Evolutionary conservation across 176 grass and related monocot species (phyloP), one percentile per base, ranked within the genome.

Genomic region (Musa acuminata): DNA sequence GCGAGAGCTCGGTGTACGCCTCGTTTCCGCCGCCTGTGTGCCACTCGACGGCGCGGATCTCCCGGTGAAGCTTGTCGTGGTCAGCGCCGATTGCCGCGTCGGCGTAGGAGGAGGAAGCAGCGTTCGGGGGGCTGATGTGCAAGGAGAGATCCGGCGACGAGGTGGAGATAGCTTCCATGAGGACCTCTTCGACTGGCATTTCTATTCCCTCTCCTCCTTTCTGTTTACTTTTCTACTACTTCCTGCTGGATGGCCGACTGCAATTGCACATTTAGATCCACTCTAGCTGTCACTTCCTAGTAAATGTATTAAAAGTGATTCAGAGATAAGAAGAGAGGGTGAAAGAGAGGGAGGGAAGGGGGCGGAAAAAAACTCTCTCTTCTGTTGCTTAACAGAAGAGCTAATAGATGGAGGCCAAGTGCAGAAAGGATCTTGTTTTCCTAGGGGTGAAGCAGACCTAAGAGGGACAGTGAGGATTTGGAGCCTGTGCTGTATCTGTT

Each of bases 61-160:
- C 64, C 19, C 48, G 69, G 68, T 71, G 13, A 16, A 67, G 66
- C 66, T 52, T 16, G 67, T 53, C 24, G 26, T 20, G 23, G 75
- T 26, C 27, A 62, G 55, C 24, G 48, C 12, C 8, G 13, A 64
- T 24, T 35, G 21, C 49, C 35, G 81, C 8, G 71, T 65, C 29
- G 29, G 9, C 71, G 53, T 67, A 10, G 4, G 67, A 27, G 16
- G 55, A 68, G 59, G 20, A 49, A 49, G 10, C 12, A 66, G 22
- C 77, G 80, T 63, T 80, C 19, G 83, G 78, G 17, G 73, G 83
- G 24, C 73, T 72, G 43, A 85, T 85, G 79, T 81, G 66, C 63
- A 85, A 72, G 63, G 83, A 81, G 74, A 85, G 73, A 76, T 85
- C 78, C 13, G 78, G 83, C 11, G 66, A 57, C 53, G 65, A 48